A percentile compares a stretch with the other conserved stretches of the same genome.
Conservation (phyloP, 1,139 yeast genomes). For the Lizanozyma gosingica region DNA sequence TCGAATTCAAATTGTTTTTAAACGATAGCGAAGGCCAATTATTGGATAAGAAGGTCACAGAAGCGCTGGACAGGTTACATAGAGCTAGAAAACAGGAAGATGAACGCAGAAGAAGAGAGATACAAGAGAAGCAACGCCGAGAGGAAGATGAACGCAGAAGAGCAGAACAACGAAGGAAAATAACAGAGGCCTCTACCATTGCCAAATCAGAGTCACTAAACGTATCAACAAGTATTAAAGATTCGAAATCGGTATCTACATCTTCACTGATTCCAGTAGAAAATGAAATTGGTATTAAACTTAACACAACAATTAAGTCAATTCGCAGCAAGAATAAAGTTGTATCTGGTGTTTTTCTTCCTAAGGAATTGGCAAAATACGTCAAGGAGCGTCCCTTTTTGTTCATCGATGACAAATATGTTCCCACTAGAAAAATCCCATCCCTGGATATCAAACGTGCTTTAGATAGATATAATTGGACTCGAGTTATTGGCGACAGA, state of each 20-base stretch:
- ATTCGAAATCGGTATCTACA: slow-evolving; percentile 2
- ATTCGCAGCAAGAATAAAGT: slow-evolving; percentile 22
- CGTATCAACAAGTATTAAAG: slow-evolving; percentile 1
- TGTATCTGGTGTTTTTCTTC: slow-evolving; percentile 27
- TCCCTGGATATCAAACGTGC: slow-evolving; percentile 46
- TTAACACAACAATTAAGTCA: slow-evolving; percentile 31
- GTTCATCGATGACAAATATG: slow-evolving; percentile 43
- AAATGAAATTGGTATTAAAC: slow-evolving; percentile 8
- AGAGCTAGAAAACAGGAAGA: slow-evolving; percentile 16
- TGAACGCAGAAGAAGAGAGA: slow-evolving; percentile 12
- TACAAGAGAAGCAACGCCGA: slow-evolving; percentile 5
- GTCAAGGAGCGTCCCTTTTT: slow-evolving; percentile 51
- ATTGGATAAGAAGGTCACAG: slow-evolving; percentile 20
- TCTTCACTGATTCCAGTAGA: neutral
- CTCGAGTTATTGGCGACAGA: slow-evolving; percentile 51
- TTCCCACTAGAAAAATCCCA: slow-evolving; percentile 42
- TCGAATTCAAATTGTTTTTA: slow-evolving; percentile 24
- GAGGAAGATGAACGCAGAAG: slow-evolving; percentile 1
- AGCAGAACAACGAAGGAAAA: slow-evolving; percentile 4
- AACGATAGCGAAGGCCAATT: slow-evolving; percentile 28
- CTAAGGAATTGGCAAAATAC: slow-evolving; percentile 36
- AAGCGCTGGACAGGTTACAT: slow-evolving; percentile 1
- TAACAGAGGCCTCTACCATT: neutral
- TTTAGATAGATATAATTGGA: slow-evolving; percentile 53
- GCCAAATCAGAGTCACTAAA: neutral